Evolutionary conservation across 805 yeast genomes (phyloP).

Genomic region (Nakazawaea populi): DNA sequence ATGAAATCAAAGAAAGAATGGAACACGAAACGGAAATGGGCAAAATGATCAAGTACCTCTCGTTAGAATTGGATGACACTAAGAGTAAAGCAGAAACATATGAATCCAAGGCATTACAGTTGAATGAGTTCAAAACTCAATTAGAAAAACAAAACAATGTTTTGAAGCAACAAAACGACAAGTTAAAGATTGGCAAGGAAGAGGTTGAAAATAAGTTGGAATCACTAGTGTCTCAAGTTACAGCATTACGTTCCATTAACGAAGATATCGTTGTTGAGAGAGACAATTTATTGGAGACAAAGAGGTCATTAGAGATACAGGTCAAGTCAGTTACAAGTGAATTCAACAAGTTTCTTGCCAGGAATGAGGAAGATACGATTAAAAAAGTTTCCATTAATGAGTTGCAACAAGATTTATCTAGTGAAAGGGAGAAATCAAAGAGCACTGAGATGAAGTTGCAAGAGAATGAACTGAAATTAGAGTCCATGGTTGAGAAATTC

Average conservation of each 20-base stretch:
- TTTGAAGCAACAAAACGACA: slow-evolving; percentile 37
- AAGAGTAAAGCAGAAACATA: slow-evolving; percentile 35
- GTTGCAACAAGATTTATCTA: slow-evolving; percentile 28
- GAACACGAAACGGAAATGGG: slow-evolving; percentile 62
- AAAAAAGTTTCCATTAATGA: slow-evolving; percentile 15
- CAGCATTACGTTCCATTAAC: slow-evolving; percentile 50
- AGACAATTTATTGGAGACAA: slow-evolving; percentile 48
- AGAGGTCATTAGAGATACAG: slow-evolving; percentile 38
- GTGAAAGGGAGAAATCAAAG: slow-evolving; percentile 24
- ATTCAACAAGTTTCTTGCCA: slow-evolving; percentile 29
- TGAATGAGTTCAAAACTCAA: slow-evolving; percentile 36
- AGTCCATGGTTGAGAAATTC: slow-evolving; percentile 19
- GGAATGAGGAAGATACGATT: neutral
- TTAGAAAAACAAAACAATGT: slow-evolving; percentile 29
- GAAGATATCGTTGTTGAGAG: slow-evolving; percentile 60
- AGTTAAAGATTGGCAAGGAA: slow-evolving; percentile 32
- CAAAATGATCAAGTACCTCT: slow-evolving; percentile 56
- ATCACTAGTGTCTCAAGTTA: slow-evolving; percentile 45
- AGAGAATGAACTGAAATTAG: slow-evolving; percentile 16
- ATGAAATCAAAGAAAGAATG: slow-evolving; percentile 46
- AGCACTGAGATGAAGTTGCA: slow-evolving; percentile 24
- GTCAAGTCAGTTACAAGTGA: slow-evolving; percentile 34
- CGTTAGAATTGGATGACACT: slow-evolving; percentile 54
- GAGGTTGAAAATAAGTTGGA: slow-evolving; percentile 40
- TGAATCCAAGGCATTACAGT: slow-evolving; percentile 30